Base-by-base conservation (phyloP, 2,329 filamentous ascomycete species). In the Shiraia bambusicola region DNA sequence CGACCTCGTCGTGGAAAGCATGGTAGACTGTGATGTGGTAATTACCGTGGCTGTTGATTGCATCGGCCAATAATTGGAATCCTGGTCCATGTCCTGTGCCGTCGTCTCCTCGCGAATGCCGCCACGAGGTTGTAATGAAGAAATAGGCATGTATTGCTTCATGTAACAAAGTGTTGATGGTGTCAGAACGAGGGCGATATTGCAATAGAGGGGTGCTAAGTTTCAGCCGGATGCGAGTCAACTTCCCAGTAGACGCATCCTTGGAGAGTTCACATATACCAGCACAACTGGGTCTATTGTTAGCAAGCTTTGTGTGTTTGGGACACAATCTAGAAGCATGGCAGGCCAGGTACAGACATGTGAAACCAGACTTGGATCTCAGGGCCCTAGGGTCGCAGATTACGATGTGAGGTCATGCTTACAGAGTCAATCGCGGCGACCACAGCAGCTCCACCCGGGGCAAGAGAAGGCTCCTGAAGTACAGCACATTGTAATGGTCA, bases 81-180 rank as follows among this genome's bases (percentile, higher is more conserved):
- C 71, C 72, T 8, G 46, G 47, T 1, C 71, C 72, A 42, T 74
- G 72, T 0, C 72, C 71, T 12, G 71, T 72, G 0, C 69, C 68
- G 38, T 69, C 64, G 24, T 73, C 70, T 9, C 67, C 68, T 6
- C 71, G 65, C 7, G 65, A 66, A 42, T 74, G 69, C 34, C 45
- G 54, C 69, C 69, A 72, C 7, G 69, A 70, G 2, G 69, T 72
- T 11, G 68, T 72, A 27, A 74, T 56, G 56, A 74, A 74, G 58
- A 74, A 72, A 48, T 73, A 74, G 17, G 71, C 71, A 35, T 74
- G 71, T 13, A 73, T 73, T 2, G 67, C 63, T 44, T 74, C 72
- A 43, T 74, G 72, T 3, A 74, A 56, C 14, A 74, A 54, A 1
- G 71, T 74, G 42, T 73, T 70, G 42, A 73, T 56, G 2, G 68